Evolutionary conservation across 1,139 yeast species (phyloP), one percentile per base, ranked within the genome.

Genomic region (Arxiozyma telluris): DNA sequence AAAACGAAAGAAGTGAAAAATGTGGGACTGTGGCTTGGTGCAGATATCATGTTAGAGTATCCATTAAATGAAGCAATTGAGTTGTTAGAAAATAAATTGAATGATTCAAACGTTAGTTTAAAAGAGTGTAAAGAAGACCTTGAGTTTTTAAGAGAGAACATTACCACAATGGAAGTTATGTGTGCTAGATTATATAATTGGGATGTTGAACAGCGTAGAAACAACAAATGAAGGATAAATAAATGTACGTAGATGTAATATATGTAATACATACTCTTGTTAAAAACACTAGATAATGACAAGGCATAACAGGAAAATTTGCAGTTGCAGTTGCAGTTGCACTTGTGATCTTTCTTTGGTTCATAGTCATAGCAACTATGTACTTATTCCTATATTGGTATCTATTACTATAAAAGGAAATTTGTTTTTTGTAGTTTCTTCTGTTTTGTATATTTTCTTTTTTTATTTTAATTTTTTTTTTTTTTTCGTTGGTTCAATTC

Each of bases 111-210:
- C 61, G 75, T 77, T 50, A 86, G 81, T 60, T 75, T 84, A 61
- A 66, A 70, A 34, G 71, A 77, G 11, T 84, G 93, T 43, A 80
- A 84, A 60, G 96, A 89, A 63, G 98, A 93, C 69, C 76, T 93
- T 61, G 96, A 88, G 64, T 93, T 84, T 64, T 75, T 94, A 64
- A 80, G 96, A 64, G 96, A 91, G 61, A 90, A 91, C 65, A 91
- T 93, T 60, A 93, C 99, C 23, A 91, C 98, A 4, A 88, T 93
- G 93, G 98, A 93, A 70, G 99, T 93, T 52, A 93, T 93, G 66
- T 89, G 96, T 20, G 98, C 98, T 1, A 79, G 98, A 61, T 82
- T 90, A 54, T 91, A 91, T 69, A 93, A 93, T 67, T 91, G 96
- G 96, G 96, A 90, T 67, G 96, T 93, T 11, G 93, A 87, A 65